These are phyloP conservation scores for Populus simonii DNA, from an alignment of 345 rosid genomes.

Conservation along the genomic window DNA sequence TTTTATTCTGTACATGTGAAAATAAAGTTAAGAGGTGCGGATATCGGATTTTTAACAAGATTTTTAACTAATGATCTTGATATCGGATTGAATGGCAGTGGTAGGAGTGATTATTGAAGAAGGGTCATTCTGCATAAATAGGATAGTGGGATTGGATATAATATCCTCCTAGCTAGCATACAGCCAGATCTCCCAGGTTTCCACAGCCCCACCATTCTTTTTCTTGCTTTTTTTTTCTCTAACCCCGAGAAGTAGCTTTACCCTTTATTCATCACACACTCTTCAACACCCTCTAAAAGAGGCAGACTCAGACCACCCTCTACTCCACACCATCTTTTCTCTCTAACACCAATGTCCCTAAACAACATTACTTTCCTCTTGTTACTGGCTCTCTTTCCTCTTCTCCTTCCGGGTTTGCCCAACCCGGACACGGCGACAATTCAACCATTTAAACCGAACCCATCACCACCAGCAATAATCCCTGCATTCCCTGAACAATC, in stretches of 20 bases:
- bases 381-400: constrained; percentile 4
- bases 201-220: not conserved
- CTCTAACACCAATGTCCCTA: constrained; percentile 19
- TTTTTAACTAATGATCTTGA: too few species aligned
- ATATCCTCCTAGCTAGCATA: too few species aligned
- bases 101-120: too few species aligned
- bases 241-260: not conserved
- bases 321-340: constrained; percentile 23
- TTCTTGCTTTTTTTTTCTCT: not conserved
- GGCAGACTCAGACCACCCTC: not conserved
- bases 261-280: constrained; percentile 1
- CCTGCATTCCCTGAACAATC: constrained; percentile 96
- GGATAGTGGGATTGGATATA: too few species aligned
- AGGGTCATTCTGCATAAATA: too few species aligned
- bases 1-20: too few species aligned
- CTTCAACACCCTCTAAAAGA: not conserved
- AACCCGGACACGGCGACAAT: constrained; percentile 40
- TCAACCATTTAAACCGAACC: constrained; percentile 43
- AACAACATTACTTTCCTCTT: constrained; percentile 18
- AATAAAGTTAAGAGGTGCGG: too few species aligned
- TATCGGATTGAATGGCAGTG: too few species aligned
- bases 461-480: constrained; percentile 66
- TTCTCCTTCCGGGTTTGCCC: constrained; percentile 23
- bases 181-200: not conserved
- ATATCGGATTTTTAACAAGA: too few species aligned